Percentiles rank a stretch among this genome's conserved stretches.
Conservation (phyloP, 2,329 filamentous ascomycete genomes). For the Cryoendolithus antarcticus region DNA sequence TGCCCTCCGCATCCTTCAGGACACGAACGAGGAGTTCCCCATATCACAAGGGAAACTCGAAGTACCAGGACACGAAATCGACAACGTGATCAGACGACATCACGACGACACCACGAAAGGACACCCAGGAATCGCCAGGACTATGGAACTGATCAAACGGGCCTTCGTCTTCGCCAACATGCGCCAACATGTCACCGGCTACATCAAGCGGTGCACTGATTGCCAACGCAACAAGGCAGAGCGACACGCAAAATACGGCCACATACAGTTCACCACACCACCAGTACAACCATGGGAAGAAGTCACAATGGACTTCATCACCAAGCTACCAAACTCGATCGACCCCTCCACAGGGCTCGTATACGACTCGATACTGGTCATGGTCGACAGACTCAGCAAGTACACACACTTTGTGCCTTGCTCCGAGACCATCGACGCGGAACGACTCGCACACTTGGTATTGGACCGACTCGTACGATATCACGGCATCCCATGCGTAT, state of each 20-base stretch:
- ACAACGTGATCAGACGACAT: too few species aligned
- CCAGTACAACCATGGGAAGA: neutral
- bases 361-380: neutral
- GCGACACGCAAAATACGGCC: too few species aligned
- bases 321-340: neutral
- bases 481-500: neutral
- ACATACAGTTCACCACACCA: too few species aligned
- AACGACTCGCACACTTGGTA: neutral
- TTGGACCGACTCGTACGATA: neutral
- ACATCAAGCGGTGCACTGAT: too few species aligned
- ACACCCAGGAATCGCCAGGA: too few species aligned
- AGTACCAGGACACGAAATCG: too few species aligned
- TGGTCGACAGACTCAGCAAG: neutral
- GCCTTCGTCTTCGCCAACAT: too few species aligned
- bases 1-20: conserved; percentile 1
- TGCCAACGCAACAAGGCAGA: too few species aligned
- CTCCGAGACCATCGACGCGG: neutral
- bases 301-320: neutral
- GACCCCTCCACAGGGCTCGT: neutral
- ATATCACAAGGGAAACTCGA: too few species aligned
- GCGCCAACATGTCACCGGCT: too few species aligned
- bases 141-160: too few species aligned
- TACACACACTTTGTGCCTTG: neutral
- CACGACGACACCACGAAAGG: too few species aligned
- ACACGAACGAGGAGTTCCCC: neutral